A percentile compares a stretch with the other conserved stretches of the same genome.
phyloP scores from a whole-genome alignment of 2,329 filamentous ascomycete species.

The Apiospora arundinis region DNA sequence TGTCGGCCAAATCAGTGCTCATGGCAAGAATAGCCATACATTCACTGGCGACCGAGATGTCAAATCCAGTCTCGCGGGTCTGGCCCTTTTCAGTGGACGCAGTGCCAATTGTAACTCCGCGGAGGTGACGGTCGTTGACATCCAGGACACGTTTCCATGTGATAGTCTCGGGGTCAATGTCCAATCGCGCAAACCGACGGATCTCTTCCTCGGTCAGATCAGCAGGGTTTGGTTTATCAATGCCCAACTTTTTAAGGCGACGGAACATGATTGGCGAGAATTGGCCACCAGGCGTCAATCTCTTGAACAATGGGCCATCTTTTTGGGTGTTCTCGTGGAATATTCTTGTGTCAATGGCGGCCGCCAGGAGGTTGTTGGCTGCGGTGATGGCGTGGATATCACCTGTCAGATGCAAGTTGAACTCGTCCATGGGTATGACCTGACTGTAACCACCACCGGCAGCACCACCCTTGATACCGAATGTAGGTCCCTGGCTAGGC shows the following conservation, averaged over 20 bases:
- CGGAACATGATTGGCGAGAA: conserved; percentile 93
- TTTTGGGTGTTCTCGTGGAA: conserved; percentile 98
- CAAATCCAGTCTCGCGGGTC: conserved; percentile 88
- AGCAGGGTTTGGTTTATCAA: conserved; percentile 91
- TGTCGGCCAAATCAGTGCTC: conserved; percentile 84
- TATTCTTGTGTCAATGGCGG: conserved; percentile 96
- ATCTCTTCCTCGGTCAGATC: conserved; percentile 92
- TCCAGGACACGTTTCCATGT: conserved; percentile 96
- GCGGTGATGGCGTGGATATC: conserved; percentile 98
- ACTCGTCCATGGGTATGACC: conserved; percentile 99
- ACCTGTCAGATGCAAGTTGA: conserved; percentile 96
- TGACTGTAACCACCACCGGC: conserved; percentile 98
- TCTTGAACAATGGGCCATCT: conserved; percentile 83
- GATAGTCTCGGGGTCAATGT: conserved; percentile 96
- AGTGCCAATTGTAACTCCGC: conserved; percentile 86
- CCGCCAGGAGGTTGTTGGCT: conserved; percentile 95
- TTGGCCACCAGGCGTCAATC: conserved; percentile 89
- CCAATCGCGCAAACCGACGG: conserved; percentile 84
- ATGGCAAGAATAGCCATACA: conserved; percentile 98
- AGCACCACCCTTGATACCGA: conserved; percentile 98
- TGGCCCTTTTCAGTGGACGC: conserved; percentile 91
- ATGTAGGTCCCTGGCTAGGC: conserved; percentile 95
- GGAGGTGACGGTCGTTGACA: conserved; percentile 94
- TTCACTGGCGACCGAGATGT: conserved; percentile 96
- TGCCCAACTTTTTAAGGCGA: conserved; percentile 92